These are phyloP conservation scores for Malus hybrid DNA, from an alignment of 331 rosid genomes.

Conservation along the genomic window DNA sequence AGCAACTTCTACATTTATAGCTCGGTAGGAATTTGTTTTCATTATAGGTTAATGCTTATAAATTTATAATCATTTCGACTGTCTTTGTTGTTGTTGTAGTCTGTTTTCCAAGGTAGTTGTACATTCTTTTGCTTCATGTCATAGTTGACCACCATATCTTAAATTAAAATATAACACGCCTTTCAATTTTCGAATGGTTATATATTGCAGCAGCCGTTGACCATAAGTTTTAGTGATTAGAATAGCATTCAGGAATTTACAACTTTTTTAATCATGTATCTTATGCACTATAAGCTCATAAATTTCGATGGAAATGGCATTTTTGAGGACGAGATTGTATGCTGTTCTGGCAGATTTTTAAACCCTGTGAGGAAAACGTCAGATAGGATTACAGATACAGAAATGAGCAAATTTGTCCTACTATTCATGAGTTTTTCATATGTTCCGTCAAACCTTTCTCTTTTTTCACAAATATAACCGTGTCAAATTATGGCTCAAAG, in stretches of 20 bases:
- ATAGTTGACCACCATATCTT: not conserved
- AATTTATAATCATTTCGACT: too few species aligned
- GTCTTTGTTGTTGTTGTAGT: not conserved
- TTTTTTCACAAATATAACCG: too few species aligned
- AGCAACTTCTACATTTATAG: constrained; percentile 90
- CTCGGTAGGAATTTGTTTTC: constrained; percentile 59
- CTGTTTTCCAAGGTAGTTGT: not conserved
- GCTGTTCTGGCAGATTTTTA: not conserved
- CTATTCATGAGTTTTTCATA: not conserved
- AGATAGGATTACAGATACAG: not conserved
- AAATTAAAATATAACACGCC: not conserved
- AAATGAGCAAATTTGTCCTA: not conserved
- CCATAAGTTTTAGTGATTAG: not conserved
- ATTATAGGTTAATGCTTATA: not conserved
- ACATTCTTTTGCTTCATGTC: not conserved
- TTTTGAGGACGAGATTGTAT: not conserved
- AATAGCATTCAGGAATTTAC: not conserved
- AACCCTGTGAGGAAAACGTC: not conserved
- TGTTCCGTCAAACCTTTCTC: not conserved
- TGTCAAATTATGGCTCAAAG: not conserved
- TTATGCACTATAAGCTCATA: not conserved
- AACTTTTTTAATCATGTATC: not conserved
- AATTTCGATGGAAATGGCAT: not conserved
- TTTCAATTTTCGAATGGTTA: not conserved
- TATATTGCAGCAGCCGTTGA: not conserved